Base-by-base conservation (phyloP, 2,329 filamentous ascomycete species). In the Talaromyces funiculosus region DNA sequence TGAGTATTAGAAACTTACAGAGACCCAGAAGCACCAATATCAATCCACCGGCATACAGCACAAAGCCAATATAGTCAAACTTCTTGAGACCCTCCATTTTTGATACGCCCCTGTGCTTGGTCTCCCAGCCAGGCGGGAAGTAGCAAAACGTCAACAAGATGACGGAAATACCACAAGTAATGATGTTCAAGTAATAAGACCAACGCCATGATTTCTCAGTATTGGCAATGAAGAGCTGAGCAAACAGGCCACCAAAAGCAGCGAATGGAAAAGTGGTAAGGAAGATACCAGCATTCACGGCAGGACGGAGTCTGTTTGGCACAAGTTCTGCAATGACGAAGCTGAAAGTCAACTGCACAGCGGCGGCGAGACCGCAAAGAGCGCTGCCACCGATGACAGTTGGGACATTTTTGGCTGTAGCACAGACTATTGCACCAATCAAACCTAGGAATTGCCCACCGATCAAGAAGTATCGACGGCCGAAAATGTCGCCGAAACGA, bases 111-210 rank as follows among this genome's bases (percentile, higher is more conserved):
- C 61, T 62, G 61, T 80, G 77, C 18, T 80, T 73, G 68, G 77
- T 75, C 20, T 72, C 66, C 66, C 75, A 81, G 7, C 73, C 75
- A 0, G 81, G 79, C 24, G 79, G 80, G 63, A 77, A 75, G 68
- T 82, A 82, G 59, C 79, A 77, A 63, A 79, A 71, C 35, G 70
- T 69, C 60, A 76, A 81, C 6, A 80, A 71, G 1, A 72, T 65
- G 1, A 78, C 64, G 10, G 75, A 70, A 22, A 79, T 61, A n/a
- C 70, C 72, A 37, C 71, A 74, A 59, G 78, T 70, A 57, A 81
- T 78, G 64, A 79, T 77, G 60, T 76, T 77, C 3, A 83, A 65
- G 64, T 79, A 82, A 67, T 79, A 84, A 59, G 70, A 75, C 78
- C 80, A 81, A 42, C 81, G 72, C 80, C 81, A 83, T 18, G 71